A percentile compares a stretch with the other conserved stretches of the same genome.
phyloP scores from a whole-genome alignment of 2,329 filamentous ascomycete species.

The Ampelomyces quisqualis region DNA sequence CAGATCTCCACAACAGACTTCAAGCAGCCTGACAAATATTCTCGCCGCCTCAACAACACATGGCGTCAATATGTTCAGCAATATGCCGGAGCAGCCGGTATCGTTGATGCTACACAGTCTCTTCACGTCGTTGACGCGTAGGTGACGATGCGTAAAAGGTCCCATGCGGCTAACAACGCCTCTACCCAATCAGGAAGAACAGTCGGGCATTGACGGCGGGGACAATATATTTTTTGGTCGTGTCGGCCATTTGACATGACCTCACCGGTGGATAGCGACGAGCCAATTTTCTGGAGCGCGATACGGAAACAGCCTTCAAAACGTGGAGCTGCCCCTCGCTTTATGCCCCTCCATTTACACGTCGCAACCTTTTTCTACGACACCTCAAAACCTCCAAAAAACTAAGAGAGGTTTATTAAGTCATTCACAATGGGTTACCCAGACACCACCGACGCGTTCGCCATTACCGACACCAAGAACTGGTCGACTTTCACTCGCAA shows the following conservation, averaged over 20 bases:
- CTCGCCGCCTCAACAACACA: neutral
- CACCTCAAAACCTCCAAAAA: slow-evolving; percentile 5
- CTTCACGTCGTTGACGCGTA: slow-evolving; percentile 25
- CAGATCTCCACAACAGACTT: too few species aligned
- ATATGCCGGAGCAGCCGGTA: neutral
- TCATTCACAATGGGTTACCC: slow-evolving; percentile 50
- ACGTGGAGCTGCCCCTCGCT: slow-evolving; percentile 29
- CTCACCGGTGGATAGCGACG: slow-evolving; percentile 36
- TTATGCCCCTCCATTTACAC: slow-evolving; percentile 15
- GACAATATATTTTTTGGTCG: slow-evolving; percentile 15
- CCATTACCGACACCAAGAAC: slow-evolving; percentile 60
- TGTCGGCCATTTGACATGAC: slow-evolving; percentile 26
- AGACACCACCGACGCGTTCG: slow-evolving; percentile 53
- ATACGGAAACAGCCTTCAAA: slow-evolving; percentile 24
- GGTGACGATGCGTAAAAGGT: slow-evolving; percentile 22
- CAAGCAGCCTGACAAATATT: slow-evolving; percentile 1
- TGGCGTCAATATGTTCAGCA: neutral
- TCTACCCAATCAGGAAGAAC: slow-evolving; percentile 25
- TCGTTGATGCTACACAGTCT: slow-evolving; percentile 1
- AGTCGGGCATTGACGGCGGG: slow-evolving; percentile 9
- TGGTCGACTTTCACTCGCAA: slow-evolving; percentile 60
- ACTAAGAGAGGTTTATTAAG: too few species aligned
- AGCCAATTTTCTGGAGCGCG: slow-evolving; percentile 26
- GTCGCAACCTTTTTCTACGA: slow-evolving; percentile 8
- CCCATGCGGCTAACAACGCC: slow-evolving; percentile 9